These are phyloP conservation scores for Ophiocordyceps camponoti-saundersi DNA, from an alignment of 2,329 filamentous ascomycete species.

Conservation along the genomic window DNA sequence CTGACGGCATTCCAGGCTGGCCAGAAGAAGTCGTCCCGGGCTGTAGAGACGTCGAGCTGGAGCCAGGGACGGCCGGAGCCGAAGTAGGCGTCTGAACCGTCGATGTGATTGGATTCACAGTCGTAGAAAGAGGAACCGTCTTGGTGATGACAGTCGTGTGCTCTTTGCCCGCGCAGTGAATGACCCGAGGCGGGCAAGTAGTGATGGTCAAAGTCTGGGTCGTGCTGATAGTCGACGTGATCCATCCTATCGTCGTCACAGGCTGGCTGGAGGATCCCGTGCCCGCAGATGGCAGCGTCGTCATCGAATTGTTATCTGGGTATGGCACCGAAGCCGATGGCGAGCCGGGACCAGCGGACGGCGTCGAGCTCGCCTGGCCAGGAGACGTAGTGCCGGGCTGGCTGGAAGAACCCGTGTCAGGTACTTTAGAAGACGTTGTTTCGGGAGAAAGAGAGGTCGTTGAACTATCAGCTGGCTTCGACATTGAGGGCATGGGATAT, in stretches of 20 bases:
- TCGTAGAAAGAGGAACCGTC: constrained; percentile 19
- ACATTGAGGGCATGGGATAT: no score
- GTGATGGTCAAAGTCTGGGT: constrained; percentile 13
- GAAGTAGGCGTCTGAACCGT: background rate
- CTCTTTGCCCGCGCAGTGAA: constrained; percentile 11
- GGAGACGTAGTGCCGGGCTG: no score
- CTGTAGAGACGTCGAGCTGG: background rate
- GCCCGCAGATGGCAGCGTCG: background rate
- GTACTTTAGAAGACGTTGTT: no score
- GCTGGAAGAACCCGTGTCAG: no score
- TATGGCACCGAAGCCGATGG: background rate
- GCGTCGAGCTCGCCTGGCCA: no score
- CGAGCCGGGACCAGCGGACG: no score
- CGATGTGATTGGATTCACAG: constrained; percentile 8
- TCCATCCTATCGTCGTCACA: constrained; percentile 5
- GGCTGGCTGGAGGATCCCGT: background rate
- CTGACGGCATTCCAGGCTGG: background rate
- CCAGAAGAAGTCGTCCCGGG: constrained; percentile 9
- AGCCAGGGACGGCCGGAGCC: background rate
- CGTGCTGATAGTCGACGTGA: constrained; percentile 14
- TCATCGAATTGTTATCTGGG: background rate
- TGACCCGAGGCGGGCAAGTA: constrained; percentile 12
- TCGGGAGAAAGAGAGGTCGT: no score
- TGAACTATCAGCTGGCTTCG: no score
- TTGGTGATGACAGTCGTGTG: constrained; percentile 10